phyloP scores from a whole-genome alignment of 23 red algal species.

The Gracilaria domingensis region DNA sequence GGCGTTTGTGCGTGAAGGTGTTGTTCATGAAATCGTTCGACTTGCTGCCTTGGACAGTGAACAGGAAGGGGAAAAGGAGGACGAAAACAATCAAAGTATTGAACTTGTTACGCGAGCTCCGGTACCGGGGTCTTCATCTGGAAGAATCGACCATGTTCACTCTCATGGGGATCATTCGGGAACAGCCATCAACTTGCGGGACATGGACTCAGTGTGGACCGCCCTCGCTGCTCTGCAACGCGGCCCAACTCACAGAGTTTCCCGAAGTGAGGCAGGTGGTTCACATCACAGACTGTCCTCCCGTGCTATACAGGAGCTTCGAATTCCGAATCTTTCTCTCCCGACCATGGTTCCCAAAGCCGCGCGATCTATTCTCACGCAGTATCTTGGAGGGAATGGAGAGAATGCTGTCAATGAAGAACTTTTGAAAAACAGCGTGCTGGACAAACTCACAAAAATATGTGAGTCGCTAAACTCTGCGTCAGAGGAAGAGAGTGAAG shows the following conservation, averaged over 20 bases:
- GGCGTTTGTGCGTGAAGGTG: conserved; percentile 81
- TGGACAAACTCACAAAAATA: conserved; percentile 54
- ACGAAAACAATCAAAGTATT: neutral
- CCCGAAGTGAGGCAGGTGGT: conserved; percentile 16
- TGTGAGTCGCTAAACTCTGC: conserved; percentile 34
- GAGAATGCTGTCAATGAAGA: conserved; percentile 39
- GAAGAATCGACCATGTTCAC: conserved; percentile 1
- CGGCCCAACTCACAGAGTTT: neutral
- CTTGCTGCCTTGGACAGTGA: conserved; percentile 2
- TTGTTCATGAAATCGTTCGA: conserved; percentile 75
- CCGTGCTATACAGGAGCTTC: conserved; percentile 21
- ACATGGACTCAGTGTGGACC: conserved; percentile 33
- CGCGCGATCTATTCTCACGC: conserved; percentile 53
- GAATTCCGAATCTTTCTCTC: conserved; percentile 12
- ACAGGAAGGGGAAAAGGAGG: conserved; percentile 13
- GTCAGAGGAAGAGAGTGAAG: conserved; percentile 8
- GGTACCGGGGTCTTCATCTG: neutral
- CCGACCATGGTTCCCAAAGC: conserved; percentile 47
- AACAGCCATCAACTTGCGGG: conserved; percentile 36
- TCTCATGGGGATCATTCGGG: conserved; percentile 20
- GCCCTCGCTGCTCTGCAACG: conserved; percentile 30
- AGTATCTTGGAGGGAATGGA: conserved; percentile 34
- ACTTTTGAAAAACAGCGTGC: conserved; percentile 20
- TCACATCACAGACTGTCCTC: neutral
- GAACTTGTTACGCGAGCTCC: neutral